Evolutionary conservation across 257 asterid genomes (phyloP).

Genomic region (Parsonsia alboflavescens): DNA sequence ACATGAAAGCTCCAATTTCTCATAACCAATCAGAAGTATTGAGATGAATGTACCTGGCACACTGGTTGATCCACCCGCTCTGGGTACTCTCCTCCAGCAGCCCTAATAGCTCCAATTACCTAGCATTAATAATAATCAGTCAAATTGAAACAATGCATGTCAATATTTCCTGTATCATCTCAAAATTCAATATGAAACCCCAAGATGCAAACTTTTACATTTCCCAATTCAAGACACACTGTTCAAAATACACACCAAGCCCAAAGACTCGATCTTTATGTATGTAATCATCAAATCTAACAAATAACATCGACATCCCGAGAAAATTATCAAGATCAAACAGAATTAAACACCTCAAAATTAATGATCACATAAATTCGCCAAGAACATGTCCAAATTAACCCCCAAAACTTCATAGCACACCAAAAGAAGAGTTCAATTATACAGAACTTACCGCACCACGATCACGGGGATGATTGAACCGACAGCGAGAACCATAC

Average conservation of each 20-base stretch:
- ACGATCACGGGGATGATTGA: slow-evolving; percentile 89
- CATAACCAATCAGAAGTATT: slow-evolving; percentile 2
- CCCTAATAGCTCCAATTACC: slow-evolving; percentile 69
- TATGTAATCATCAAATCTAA: slow-evolving; percentile 23
- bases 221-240: slow-evolving; percentile 10
- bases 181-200: slow-evolving; percentile 8
- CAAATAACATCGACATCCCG: slow-evolving; percentile 13
- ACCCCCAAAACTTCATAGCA: background rate
- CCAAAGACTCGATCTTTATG: slow-evolving; percentile 15
- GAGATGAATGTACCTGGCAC: slow-evolving; percentile 54
- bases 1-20: background rate
- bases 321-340: slow-evolving; percentile 20
- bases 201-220: slow-evolving; percentile 16
- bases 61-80: slow-evolving; percentile 75
- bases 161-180: slow-evolving; percentile 12
- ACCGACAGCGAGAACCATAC: slow-evolving; percentile 86
- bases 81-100: slow-evolving; percentile 64
- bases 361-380: slow-evolving; percentile 33
- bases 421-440: background rate
- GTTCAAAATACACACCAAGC: background rate
- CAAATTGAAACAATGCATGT: slow-evolving; percentile 26
- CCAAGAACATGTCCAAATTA: slow-evolving; percentile 11
- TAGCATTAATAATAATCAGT: slow-evolving; percentile 26
- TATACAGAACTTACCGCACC: slow-evolving; percentile 30
- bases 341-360: slow-evolving; percentile 16